These are phyloP conservation scores for Hortaea werneckii DNA, from an alignment of 2,329 filamentous ascomycete species.

Conservation along the genomic window DNA sequence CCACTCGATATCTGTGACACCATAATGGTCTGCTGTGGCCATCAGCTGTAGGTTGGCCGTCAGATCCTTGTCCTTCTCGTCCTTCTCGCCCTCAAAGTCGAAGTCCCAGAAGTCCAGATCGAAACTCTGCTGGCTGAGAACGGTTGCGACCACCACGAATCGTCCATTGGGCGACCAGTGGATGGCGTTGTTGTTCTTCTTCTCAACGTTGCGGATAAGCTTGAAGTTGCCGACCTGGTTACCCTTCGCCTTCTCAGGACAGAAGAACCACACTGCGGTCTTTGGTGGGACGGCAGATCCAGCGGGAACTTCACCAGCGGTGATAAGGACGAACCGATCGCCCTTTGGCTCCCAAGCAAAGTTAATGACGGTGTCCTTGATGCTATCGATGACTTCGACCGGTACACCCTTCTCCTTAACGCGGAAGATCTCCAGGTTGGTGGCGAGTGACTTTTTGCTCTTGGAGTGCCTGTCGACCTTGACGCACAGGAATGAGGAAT, in stretches of 20 bases:
- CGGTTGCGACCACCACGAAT: conserved; percentile 88
- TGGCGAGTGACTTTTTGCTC: conserved; percentile 95
- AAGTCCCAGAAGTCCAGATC: conserved; percentile 97
- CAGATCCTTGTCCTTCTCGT: conserved; percentile 81
- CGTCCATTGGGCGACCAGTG: conserved; percentile 97
- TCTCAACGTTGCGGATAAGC: conserved; percentile 86
- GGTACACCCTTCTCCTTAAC: conserved; percentile 95
- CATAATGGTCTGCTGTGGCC: conserved; percentile 90
- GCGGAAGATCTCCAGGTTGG: conserved; percentile 96
- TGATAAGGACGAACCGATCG: conserved; percentile 94
- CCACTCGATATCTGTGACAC: conserved; percentile 96
- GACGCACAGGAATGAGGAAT: conserved; percentile 86
- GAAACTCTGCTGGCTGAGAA: conserved; percentile 84
- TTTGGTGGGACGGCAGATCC: conserved; percentile 80
- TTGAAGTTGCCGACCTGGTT: conserved; percentile 82
- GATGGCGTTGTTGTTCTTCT: conserved; percentile 99
- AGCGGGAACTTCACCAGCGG: conserved; percentile 71
- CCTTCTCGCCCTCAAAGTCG: conserved; percentile 95
- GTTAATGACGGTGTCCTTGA: conserved; percentile 99
- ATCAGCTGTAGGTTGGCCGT: conserved; percentile 91
- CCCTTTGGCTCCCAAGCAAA: conserved; percentile 99
- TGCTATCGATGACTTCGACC: conserved; percentile 91
- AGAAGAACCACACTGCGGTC: conserved; percentile 92
- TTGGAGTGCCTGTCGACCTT: conserved; percentile 99
- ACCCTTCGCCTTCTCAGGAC: conserved; percentile 87